These are phyloP conservation scores for Neonectria magnoliae DNA, from an alignment of 2,329 filamentous ascomycete genomes.

Conservation along the genomic window DNA sequence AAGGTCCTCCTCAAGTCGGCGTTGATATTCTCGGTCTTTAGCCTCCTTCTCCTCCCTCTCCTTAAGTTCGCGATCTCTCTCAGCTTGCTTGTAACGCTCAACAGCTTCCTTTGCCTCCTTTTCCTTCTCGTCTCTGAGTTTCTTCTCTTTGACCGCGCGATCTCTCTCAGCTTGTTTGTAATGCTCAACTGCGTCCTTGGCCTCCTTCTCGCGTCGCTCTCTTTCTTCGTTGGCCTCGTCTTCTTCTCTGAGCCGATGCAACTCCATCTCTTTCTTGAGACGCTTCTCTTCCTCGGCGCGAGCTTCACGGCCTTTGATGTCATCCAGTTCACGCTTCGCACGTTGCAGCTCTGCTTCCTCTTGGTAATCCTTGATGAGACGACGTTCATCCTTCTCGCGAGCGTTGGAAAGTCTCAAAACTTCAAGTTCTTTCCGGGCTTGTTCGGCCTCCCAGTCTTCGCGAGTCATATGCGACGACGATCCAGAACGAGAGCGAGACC, in stretches of 20 bases:
- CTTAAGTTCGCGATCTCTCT: conserved; percentile 55
- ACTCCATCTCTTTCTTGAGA: conserved; percentile 61
- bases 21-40: conserved; percentile 58
- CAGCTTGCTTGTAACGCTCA: conserved; percentile 60
- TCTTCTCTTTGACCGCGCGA: conserved; percentile 55
- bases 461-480: conserved; percentile 53
- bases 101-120: conserved; percentile 61
- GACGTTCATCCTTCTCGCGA: conserved; percentile 50
- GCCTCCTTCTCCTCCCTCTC: conserved; percentile 59
- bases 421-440: conserved; percentile 38
- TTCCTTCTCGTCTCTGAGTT: conserved; percentile 60
- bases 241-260: conserved; percentile 61
- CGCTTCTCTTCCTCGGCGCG: conserved; percentile 60
- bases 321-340: conserved; percentile 59
- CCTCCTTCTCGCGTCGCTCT: conserved; percentile 55
- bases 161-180: conserved; percentile 61
- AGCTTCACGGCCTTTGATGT: conserved; percentile 57
- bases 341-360: conserved; percentile 62
- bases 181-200: conserved; percentile 60
- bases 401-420: conserved; percentile 26
- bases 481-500: conserved; percentile 45
- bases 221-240: conserved; percentile 50
- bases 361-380: conserved; percentile 51
- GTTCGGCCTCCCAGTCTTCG: conserved; percentile 53
- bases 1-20: conserved; percentile 66